phyloP scores from a whole-genome alignment of 768 basidiomycete genomes.

The Ramaria sp. region DNA sequence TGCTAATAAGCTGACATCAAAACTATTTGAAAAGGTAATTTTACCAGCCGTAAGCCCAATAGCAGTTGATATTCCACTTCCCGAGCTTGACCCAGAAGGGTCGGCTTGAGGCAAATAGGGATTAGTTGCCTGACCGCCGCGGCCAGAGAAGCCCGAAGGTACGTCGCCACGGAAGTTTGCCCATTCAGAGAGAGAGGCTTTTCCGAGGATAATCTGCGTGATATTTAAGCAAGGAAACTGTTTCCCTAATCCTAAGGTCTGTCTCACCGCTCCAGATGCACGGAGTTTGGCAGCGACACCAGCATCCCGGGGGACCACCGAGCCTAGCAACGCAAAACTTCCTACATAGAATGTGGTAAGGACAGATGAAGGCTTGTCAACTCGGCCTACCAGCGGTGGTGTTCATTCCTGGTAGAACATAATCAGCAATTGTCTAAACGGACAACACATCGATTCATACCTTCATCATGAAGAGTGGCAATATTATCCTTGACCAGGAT shows the following conservation, averaged over 20 bases:
- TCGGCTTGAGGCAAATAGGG: constrained; percentile 41
- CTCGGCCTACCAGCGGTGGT: constrained; percentile 4
- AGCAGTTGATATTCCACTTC: constrained; percentile 43
- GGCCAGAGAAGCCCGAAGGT: constrained; percentile 47
- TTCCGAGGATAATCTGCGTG: constrained; percentile 24
- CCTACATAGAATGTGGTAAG: constrained; percentile 11
- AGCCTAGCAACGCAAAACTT: constrained; percentile 23
- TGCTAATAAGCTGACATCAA: constrained; percentile 20
- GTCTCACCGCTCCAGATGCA: constrained; percentile 19
- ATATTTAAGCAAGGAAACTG: not conserved
- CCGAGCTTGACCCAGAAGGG: constrained; percentile 49
- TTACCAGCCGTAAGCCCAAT: constrained; percentile 36
- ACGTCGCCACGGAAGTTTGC: constrained; percentile 36
- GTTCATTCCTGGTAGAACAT: constrained; percentile 1
- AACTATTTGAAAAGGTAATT: not conserved
- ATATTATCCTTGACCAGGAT: constrained; percentile 27
- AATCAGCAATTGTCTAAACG: constrained; percentile 13
- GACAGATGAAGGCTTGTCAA: not conserved
- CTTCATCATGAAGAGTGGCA: constrained; percentile 15
- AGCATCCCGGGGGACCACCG: constrained; percentile 23
- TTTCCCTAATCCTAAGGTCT: constrained; percentile 10
- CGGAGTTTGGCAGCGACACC: constrained; percentile 20
- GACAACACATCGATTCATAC: constrained; percentile 6
- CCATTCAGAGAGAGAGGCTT: constrained; percentile 46
- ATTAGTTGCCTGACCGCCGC: constrained; percentile 38